These are phyloP conservation scores for Aureobasidium pullulans DNA, from an alignment of 2,329 filamentous ascomycete genomes.

Conservation along the genomic window DNA sequence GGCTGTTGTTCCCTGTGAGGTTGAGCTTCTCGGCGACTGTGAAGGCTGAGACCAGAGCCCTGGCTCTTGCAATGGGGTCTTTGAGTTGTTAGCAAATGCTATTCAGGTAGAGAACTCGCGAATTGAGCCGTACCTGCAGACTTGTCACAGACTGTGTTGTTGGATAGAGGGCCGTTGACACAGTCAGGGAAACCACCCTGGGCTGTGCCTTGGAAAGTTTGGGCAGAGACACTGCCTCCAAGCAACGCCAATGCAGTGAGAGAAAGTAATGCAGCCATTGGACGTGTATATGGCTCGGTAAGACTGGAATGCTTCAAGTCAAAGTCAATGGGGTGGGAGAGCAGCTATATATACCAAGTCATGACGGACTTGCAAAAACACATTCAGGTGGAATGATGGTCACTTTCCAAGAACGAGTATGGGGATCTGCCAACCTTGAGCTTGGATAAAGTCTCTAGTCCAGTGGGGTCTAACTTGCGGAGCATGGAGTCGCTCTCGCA, in stretches of 20 bases:
- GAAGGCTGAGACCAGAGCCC: slow-evolving; percentile 43
- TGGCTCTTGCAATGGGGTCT: slow-evolving; percentile 33
- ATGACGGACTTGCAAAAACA: neutral
- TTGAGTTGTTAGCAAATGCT: slow-evolving; percentile 10
- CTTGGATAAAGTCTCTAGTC: slow-evolving; percentile 12
- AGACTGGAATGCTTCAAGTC: neutral
- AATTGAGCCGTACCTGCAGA: slow-evolving; percentile 26
- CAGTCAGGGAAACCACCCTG: slow-evolving; percentile 42
- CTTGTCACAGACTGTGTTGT: slow-evolving; percentile 44
- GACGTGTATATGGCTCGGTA: neutral
- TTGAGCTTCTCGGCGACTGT: slow-evolving; percentile 50
- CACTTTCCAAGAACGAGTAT: neutral
- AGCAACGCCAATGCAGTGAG: slow-evolving; percentile 9
- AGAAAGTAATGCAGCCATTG: slow-evolving; percentile 13
- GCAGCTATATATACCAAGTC: slow-evolving; percentile 5
- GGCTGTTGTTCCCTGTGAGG: slow-evolving; percentile 40
- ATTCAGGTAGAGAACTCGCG: neutral
- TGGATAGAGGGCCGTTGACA: slow-evolving; percentile 39
- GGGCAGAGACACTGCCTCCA: slow-evolving; percentile 3
- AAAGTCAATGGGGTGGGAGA: neutral
- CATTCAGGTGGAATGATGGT: slow-evolving; percentile 3
- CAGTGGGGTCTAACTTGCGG: slow-evolving; percentile 1
- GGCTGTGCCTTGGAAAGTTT: neutral
- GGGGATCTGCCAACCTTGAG: slow-evolving; percentile 11
- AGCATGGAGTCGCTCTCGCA: neutral